Evolutionary conservation across 805 yeast species (phyloP), one percentile per base, ranked within the genome.

Genomic region (Lipomyces sp.): DNA sequence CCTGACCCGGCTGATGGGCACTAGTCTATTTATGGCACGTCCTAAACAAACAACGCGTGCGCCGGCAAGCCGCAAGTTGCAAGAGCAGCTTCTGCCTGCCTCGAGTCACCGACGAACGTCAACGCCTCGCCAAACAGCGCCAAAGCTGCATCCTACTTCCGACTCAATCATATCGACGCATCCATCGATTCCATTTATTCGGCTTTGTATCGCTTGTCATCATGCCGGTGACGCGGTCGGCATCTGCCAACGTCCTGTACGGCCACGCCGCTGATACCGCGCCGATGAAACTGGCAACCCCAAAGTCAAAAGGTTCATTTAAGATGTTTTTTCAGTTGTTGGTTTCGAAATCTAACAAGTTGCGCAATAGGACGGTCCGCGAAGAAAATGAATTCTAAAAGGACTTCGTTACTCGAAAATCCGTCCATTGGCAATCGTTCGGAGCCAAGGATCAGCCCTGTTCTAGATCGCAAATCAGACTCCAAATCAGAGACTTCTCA

Each of bases 141-240:
- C 53, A 48, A n/a, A 48, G 53, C 53, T 24, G 11, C 53, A 48
- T 48, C 37, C 34, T 53, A 5, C 33, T 11, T 53, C 15, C 57
- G 7, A 24, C n/a, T 53, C 30, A 35, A 10, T 53, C 29, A 30
- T n/a, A 30, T 53, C 2, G 24, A 37, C 8, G 39, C 39, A 11
- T 37, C 39, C 39, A 1, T 37, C 39, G 4, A 1, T 35, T 8
- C 13, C 39, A 35, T 13, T 35, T 4, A 4, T 42, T n/a, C 45
- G n/a, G 18, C 10, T 1, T 15, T 18, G 15, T 42, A 42, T 42
- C n/a, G 48, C 48, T 15, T 2, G n/a, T 24, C 48, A 18, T 13
- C 37, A 63, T 63, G 65, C 65, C 65, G 15, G 61, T 57, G 29
- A 63, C 65, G 8, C 50, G 65, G 33, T 53, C 63, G 33, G 63